Evolutionary conservation across 2,329 filamentous ascomycete genomes (phyloP).

Genomic region (Xylaria digitata): DNA sequence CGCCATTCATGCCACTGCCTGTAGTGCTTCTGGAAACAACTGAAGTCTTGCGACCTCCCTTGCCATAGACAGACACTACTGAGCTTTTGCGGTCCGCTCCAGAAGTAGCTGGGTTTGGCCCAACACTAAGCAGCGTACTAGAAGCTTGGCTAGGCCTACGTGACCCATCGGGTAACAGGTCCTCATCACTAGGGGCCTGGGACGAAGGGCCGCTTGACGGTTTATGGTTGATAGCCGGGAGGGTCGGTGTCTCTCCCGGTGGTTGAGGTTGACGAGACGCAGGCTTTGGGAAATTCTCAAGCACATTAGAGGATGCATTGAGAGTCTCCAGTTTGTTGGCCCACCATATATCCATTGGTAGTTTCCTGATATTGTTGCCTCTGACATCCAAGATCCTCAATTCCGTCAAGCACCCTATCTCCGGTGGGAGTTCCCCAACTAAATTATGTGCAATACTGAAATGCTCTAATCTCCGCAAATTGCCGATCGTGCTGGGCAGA

Average conservation of each 20-base stretch:
- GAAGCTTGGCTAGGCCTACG: constrained; percentile 89
- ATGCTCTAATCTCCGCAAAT: constrained; percentile 83
- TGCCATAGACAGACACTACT: constrained; percentile 81
- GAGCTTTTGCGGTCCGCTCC: constrained; percentile 80
- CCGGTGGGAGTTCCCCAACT: constrained; percentile 82
- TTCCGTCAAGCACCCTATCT: constrained; percentile 88
- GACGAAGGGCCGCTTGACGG: constrained; percentile 62
- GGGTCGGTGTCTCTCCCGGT: constrained; percentile 60
- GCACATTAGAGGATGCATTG: constrained; percentile 94
- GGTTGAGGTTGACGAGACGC: constrained; percentile 74
- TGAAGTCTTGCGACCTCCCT: constrained; percentile 86
- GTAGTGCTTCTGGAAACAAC: constrained; percentile 74
- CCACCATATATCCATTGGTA: constrained; percentile 97
- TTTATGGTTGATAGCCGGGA: constrained; percentile 54
- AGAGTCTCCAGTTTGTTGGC: constrained; percentile 89
- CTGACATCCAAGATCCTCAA: constrained; percentile 87
- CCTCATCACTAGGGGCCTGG: constrained; percentile 79
- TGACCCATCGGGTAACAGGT: constrained; percentile 68
- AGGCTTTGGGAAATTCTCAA: constrained; percentile 91
- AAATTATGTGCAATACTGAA: constrained; percentile 95
- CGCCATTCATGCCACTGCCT: constrained; percentile 56
- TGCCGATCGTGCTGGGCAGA: constrained; percentile 85
- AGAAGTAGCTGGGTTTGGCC: constrained; percentile 73
- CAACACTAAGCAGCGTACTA: constrained; percentile 78
- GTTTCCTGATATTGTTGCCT: constrained; percentile 89